phyloP scores from a whole-genome alignment of 2,329 filamentous ascomycete genomes.

The Lachnellula cervina region DNA sequence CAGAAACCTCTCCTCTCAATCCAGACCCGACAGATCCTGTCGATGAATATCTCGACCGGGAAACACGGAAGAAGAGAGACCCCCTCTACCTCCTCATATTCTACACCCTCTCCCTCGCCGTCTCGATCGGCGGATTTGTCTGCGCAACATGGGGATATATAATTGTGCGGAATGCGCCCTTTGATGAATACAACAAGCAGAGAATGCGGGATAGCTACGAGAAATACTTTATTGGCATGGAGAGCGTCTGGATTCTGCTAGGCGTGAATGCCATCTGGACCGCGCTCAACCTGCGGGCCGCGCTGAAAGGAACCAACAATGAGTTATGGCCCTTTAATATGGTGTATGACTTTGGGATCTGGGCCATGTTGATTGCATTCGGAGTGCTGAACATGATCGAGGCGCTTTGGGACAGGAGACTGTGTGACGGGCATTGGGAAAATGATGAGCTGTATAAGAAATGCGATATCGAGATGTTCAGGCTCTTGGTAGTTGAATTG shows the following conservation, averaged over 20 bases:
- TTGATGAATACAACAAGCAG: slow-evolving; percentile 7
- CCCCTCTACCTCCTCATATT: slow-evolving; percentile 7
- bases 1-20: neutral
- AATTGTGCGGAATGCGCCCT: slow-evolving; percentile 5
- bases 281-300: slow-evolving; percentile 6
- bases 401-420: slow-evolving; percentile 11
- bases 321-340: slow-evolving; percentile 7
- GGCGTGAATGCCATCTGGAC: slow-evolving; percentile 6
- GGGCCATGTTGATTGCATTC: slow-evolving; percentile 10
- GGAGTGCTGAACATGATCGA: slow-evolving; percentile 14
- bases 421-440: slow-evolving; percentile 7
- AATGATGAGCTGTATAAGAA: slow-evolving; percentile 12
- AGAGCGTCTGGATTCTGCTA: slow-evolving; percentile 10
- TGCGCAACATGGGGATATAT: slow-evolving; percentile 2
- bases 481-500: slow-evolving; percentile 13
- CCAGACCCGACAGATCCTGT: neutral
- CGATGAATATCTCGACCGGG: neutral
- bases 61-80: slow-evolving; percentile 1
- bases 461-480: slow-evolving; percentile 11
- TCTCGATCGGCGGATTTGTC: slow-evolving; percentile 4
- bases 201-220: slow-evolving; percentile 7
- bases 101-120: slow-evolving; percentile 7
- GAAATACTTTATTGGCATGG: slow-evolving; percentile 11
- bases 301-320: slow-evolving; percentile 3
- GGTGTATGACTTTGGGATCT: slow-evolving; percentile 11